Evolutionary conservation across 495 filamentous ascomycete genomes (phyloP).

Genomic region (Parathielavia hyrcaniae): DNA sequence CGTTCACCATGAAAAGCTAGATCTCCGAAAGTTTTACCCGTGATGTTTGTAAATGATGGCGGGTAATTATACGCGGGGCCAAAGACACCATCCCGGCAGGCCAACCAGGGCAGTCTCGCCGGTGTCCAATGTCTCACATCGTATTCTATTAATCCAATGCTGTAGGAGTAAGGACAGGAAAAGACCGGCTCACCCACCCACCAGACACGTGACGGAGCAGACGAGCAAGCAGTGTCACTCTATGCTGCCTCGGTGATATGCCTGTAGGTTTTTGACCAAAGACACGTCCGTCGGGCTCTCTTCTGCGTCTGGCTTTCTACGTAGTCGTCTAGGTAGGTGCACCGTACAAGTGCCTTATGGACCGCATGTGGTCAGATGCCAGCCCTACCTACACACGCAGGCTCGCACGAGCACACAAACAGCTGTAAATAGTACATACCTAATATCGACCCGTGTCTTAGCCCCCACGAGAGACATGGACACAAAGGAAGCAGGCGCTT

Average conservation of each 20-base stretch:
- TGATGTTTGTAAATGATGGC: not conserved
- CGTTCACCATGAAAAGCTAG: conserved; percentile 5
- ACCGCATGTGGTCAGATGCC: not conserved
- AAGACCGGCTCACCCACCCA: no score
- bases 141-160: no score
- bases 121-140: not conserved
- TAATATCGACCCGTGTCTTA: conserved; percentile 4
- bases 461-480: not conserved
- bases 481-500: no score
- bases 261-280: no score
- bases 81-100: not conserved
- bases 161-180: no score
- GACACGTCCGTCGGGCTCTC: not conserved
- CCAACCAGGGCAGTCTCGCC: not conserved
- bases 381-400: not conserved
- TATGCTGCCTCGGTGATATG: no score
- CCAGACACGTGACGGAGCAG: no score
- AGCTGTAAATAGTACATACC: not conserved
- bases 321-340: not conserved
- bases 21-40: not conserved
- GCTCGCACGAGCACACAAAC: not conserved
- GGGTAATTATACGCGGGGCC: not conserved
- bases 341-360: no score
- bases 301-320: not conserved
- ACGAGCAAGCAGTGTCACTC: no score